These are phyloP conservation scores for Chrysosporium keratinophilum DNA, from an alignment of 2,329 filamentous ascomycete genomes.

Conservation along the genomic window DNA sequence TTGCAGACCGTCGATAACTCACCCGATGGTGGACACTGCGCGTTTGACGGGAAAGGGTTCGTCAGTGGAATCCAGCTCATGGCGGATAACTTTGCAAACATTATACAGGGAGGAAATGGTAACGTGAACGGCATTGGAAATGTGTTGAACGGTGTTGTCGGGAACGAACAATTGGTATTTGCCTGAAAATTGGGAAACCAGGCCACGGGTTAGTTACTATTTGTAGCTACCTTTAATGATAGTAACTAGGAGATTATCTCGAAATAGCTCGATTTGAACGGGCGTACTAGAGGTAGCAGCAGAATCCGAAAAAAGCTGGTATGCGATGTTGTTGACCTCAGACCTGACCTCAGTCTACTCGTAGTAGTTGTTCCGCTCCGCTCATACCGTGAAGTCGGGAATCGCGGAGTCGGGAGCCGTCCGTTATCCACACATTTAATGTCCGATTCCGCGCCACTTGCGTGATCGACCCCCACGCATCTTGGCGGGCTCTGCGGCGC, in stretches of 20 bases:
- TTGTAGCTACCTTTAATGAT: too few species aligned
- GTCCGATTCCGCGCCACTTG: not conserved
- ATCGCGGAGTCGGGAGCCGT: too few species aligned
- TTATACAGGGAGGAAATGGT: conserved; percentile 4
- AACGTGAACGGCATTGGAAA: conserved; percentile 4
- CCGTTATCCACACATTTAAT: not conserved
- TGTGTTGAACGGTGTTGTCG: conserved; percentile 3
- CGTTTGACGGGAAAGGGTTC: conserved; percentile 4
- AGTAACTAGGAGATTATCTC: too few species aligned
- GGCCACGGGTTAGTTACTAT: not conserved
- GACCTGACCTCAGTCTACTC: too few species aligned
- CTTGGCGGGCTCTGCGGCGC: not conserved
- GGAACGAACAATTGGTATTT: conserved; percentile 1
- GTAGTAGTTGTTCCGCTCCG: too few species aligned
- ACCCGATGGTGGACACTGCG: conserved; percentile 3
- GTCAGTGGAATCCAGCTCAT: conserved; percentile 4
- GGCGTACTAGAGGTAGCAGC: too few species aligned
- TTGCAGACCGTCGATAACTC: conserved; percentile 1
- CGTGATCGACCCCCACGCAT: not conserved
- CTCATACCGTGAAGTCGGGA: too few species aligned
- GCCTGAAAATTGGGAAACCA: not conserved
- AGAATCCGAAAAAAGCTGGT: too few species aligned
- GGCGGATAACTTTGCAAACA: conserved; percentile 6
- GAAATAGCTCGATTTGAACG: too few species aligned
- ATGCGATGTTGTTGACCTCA: too few species aligned